Evolutionary conservation across 768 basidiomycete species (phyloP), one percentile per base, ranked within the genome.

Genomic region (Lepiota venenata): DNA sequence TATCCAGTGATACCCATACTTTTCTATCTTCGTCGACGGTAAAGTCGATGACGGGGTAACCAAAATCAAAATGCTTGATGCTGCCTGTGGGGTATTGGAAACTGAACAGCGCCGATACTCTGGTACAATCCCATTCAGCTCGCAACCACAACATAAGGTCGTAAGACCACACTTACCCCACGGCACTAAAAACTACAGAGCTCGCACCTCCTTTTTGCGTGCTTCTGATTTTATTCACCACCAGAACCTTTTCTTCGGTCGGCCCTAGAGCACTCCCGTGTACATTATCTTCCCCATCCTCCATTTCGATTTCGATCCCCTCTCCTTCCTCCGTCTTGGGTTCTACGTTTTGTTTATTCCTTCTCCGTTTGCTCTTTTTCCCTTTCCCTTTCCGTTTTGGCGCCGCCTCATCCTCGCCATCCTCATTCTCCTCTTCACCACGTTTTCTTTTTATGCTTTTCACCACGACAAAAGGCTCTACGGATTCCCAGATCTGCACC

Each of bases 61-160:
- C 71, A 47, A 90, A 76, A 62, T 86, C 78, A 22, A 82, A 66
- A 20, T 70, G 61, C 14, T 66, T 65, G 37, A 83, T 52, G 40
- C 61, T 45, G 56, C 59, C 39, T 38, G 60, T 11, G 2, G 58
- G 41, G 57, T 66, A 68, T 60, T 69, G 55, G 58, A 64, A 68
- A 46, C 68, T 73, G 66, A 91, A 92, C 9, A 93, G 61, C 0
- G 89, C 88, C 1, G 85, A 83, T 2, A 82, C 80, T 16, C 91
- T 92, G 18, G 32, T 32, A 63, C 32, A 56, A 21, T 51, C 2
- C n/a, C 47, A 55, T 50, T 25, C 6, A 47, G 49, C 50, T 45
- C n/a, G 38, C 39, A 32, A 40, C 12, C 18, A 18, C 21, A 15
- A 50, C 15, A 18, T 27, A 15, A 50, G 42, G 44, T 12, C 50